Evolutionary conservation across 805 yeast genomes (phyloP), one percentile per base, ranked within the genome.

Genomic region (Ogataea salicorniae): DNA sequence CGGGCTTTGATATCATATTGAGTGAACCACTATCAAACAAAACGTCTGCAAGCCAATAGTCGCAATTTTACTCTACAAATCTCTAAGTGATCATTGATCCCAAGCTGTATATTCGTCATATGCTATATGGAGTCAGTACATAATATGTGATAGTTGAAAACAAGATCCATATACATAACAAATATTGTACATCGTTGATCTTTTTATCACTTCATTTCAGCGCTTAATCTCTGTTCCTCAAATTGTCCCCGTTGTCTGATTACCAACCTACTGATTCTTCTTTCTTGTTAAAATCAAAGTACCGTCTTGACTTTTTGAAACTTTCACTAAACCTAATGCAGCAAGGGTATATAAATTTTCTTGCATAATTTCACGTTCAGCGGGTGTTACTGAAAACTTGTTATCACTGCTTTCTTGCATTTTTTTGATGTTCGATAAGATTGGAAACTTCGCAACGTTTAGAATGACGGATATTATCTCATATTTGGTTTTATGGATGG

Each of bases 391-490:
- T 26, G 31, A 26, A 11, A 26, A 9, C 31, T 26, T 26, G 11
- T 11, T 9, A 11, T 26, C 31, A 26, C 31, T 26, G 31, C 37
- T 16, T 11, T 39, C 34, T 22, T 42, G 26, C 20, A 31, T 37
- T 17, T 47, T 40, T 14, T 51, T 48, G 9, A 59, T 41, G 3
- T 40, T 39, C 20, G 48, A 46, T 16, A 63, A 49, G 33, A 51
- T 46, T 2, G 68, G 66, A 38, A 55, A 61, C 11, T 44, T 40
- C 1, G 58, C 57, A 20, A 53, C 57, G 39, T 62, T 63, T 14
- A 62, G 40, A 2, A 60, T 33, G 41, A 61, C 54, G 7, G 51
- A 55, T 1, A 46, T 43, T 31, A 56, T 45, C 6, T 55, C 50
- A n/a, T 51, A 48, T 13, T 47, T 41, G 26, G 38, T 17, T 33